Evolutionary conservation across 345 rosid genomes (phyloP), one percentile per base, ranked within the genome.

Genomic region (Angophora floribunda): DNA sequence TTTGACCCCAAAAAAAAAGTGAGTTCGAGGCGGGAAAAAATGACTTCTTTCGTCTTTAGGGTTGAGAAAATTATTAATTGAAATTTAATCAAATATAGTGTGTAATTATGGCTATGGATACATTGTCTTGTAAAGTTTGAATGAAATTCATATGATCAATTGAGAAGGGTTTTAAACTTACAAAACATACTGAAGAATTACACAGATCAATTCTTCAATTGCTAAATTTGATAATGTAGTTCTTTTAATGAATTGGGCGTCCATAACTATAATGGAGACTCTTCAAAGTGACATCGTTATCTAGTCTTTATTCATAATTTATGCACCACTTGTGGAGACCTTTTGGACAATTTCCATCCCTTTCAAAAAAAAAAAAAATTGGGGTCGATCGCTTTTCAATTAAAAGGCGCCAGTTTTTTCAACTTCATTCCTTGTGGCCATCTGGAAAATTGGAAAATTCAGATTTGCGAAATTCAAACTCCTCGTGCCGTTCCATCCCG

Each of bases 161-260:
- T 21, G 24, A 19, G 1, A 1, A 53, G 12, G 67, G 32, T 6
- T 12, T 61, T 5, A 12, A 3, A 28, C 67, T 61, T 5, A 5
- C 67, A n/a, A 4, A 28, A 26, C 7, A 7, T 26, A n/a, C 67
- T 0, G 15, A 3, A 12, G 15, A 61, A 61, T 61, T 5, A 7
- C 30, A 5, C 30, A 2, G 4, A 24, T 59, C 13, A 5, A 59
- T 59, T 26, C 30, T 26, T 13, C 1, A 1, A 26, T 10, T 59
- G 4, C 7, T 6, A 5, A 6, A 2, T 26, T 59, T 0, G 3
- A 24, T 59, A 10, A 0, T 1, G 5, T 59, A 0, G 13, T 9
- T 24, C 28, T 57, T 57, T 57, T 57, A 57, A 57, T 24, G 2
- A 57, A 1, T 24, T 12, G 10, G 1, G 26, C 26, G 63, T 57